Evolutionary conservation across 257 asterid genomes (phyloP).

Genomic region (Solanum sejunctum): DNA sequence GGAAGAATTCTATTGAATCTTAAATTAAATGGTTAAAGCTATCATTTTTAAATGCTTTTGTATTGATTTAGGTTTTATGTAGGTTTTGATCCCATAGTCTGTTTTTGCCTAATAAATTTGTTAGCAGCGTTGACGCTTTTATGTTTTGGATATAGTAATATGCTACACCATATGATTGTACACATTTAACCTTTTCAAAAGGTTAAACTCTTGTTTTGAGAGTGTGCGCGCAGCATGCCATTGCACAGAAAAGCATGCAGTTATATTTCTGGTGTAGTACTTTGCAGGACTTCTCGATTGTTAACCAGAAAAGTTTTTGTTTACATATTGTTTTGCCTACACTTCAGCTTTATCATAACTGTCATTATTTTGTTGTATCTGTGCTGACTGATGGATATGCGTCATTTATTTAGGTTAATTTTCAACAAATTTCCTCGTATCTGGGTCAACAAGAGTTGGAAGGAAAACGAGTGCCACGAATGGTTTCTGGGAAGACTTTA

Average conservation of each 20-base stretch:
- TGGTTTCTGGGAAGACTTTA: constrained; percentile 96
- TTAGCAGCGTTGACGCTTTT: not conserved
- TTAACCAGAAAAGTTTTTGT: not conserved
- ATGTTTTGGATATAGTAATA: not conserved
- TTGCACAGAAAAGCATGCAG: not conserved
- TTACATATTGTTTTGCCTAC: not conserved
- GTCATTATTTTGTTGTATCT: not conserved
- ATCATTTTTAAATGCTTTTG: not conserved
- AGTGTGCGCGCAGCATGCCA: not conserved
- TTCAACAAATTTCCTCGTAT: constrained; percentile 96
- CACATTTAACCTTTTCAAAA: not conserved
- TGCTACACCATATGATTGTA: not conserved
- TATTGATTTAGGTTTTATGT: not conserved
- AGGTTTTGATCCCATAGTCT: not conserved
- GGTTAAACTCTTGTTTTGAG: not conserved
- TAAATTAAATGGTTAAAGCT: not conserved
- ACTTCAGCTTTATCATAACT: not conserved
- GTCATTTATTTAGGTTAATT: constrained; percentile 57
- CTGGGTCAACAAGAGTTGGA: constrained; percentile 97
- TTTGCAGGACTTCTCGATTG: not conserved
- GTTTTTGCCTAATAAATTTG: not conserved
- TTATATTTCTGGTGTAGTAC: not conserved
- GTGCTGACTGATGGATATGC: not conserved
- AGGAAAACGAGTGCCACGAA: constrained; percentile 96
- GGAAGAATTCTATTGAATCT: not conserved